Evolutionary conservation across 2,329 filamentous ascomycete species (phyloP).

Genomic region (Albophoma yamanashiensis): DNA sequence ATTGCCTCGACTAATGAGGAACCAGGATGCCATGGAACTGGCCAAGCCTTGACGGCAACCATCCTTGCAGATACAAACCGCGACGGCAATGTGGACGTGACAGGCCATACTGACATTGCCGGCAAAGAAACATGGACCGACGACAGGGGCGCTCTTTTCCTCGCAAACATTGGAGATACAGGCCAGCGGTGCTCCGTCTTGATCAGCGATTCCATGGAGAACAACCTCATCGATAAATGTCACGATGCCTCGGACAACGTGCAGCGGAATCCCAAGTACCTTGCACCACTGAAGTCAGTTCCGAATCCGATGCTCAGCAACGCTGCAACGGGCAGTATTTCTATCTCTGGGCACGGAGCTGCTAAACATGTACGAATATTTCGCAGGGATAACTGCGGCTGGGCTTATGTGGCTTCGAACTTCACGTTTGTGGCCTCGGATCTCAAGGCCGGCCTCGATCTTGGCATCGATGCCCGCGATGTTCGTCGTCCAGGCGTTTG

Average conservation of each 20-base stretch:
- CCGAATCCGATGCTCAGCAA: conserved; percentile 11
- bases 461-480: conserved; percentile 26
- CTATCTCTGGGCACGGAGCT: conserved; percentile 2
- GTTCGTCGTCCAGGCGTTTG: conserved; percentile 11
- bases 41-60: background rate
- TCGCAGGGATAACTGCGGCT: conserved; percentile 8
- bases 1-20: background rate
- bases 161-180: conserved; percentile 25
- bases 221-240: conserved; percentile 18
- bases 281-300: conserved; percentile 21
- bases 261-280: conserved; percentile 16
- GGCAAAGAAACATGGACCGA: conserved; percentile 14
- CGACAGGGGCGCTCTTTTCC: conserved; percentile 20
- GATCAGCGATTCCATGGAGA: conserved; percentile 5
- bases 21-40: background rate
- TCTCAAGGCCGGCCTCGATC: conserved; percentile 17
- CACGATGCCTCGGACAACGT: conserved; percentile 24
- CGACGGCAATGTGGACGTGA: conserved; percentile 19
- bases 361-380: conserved; percentile 17
- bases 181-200: conserved; percentile 15
- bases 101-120: conserved; percentile 8
- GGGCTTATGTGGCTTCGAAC: conserved; percentile 15
- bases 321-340: conserved; percentile 8
- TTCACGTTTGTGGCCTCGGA: conserved; percentile 16
- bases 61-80: conserved; percentile 23